These are phyloP conservation scores for Chalciporus piperatus DNA, from an alignment of 768 basidiomycete genomes.

Conservation along the genomic window DNA sequence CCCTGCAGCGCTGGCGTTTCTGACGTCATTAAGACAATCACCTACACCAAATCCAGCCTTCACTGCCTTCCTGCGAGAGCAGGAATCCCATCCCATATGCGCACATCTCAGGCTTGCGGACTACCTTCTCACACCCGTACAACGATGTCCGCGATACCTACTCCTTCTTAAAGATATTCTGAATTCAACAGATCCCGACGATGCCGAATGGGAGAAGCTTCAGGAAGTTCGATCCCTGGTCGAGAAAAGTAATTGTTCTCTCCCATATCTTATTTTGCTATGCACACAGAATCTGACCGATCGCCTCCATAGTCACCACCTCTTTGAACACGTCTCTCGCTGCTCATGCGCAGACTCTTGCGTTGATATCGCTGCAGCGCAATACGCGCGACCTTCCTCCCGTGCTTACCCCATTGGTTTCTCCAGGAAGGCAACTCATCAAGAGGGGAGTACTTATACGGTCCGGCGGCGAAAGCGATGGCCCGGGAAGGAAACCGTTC, in stretches of 20 bases:
- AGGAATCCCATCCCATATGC: conserved; percentile 69
- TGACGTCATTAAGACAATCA: conserved; percentile 51
- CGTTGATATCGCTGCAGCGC: conserved; percentile 75
- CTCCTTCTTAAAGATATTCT: conserved; percentile 82
- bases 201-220: conserved; percentile 65
- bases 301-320: conserved; percentile 55
- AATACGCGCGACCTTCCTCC: conserved; percentile 74
- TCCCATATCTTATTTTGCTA: not conserved
- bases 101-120: conserved; percentile 75
- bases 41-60: conserved; percentile 47
- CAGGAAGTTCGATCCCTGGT: conserved; percentile 61
- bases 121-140: conserved; percentile 85
- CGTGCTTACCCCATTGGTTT: conserved; percentile 72
- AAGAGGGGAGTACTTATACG: conserved; percentile 64
- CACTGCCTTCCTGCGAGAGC: conserved; percentile 56
- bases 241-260: conserved; percentile 58
- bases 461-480: conserved; percentile 42
- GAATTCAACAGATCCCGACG: conserved; percentile 57
- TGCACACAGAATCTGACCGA: conserved; percentile 3
- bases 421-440: conserved; percentile 77
- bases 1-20: conserved; percentile 57
- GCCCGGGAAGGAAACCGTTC: conserved; percentile 36
- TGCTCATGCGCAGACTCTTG: conserved; percentile 72
- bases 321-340: conserved; percentile 79
- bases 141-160: conserved; percentile 84